Conservation (phyloP, 1,139 yeast genomes). For the Sugiyamaella pinicola region DNA sequence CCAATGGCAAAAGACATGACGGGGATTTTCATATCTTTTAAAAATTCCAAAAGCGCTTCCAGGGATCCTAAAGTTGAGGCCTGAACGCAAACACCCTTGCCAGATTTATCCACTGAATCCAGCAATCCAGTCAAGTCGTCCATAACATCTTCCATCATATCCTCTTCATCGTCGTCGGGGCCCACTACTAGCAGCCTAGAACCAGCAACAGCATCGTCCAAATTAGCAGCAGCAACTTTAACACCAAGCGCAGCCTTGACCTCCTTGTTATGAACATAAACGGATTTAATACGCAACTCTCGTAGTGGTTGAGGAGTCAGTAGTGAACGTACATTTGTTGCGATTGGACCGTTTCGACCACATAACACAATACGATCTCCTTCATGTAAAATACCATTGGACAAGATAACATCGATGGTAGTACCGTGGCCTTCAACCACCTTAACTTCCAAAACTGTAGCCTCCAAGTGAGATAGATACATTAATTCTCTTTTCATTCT, state of each 20-base stretch:
- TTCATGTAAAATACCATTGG: constrained; percentile 91
- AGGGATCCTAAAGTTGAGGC: constrained; percentile 97
- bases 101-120: constrained; percentile 92
- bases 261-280: constrained; percentile 92
- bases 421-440: constrained; percentile 99
- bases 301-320: constrained; percentile 97
- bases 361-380: constrained; percentile 95
- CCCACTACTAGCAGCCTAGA: constrained; percentile 94
- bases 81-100: constrained; percentile 97
- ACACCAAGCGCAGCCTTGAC: constrained; percentile 99
- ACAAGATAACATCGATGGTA: constrained; percentile 94
- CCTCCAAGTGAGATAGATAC: constrained; percentile 92
- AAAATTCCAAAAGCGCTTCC: constrained; percentile 95
- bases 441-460: constrained; percentile 96
- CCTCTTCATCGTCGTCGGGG: constrained; percentile 97
- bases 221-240: constrained; percentile 94
- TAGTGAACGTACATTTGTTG: constrained; percentile 93
- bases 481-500: constrained; percentile 98
- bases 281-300: constrained; percentile 93
- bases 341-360: constrained; percentile 98
- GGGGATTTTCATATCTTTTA: constrained; percentile 98
- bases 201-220: constrained; percentile 99
- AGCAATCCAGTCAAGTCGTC: constrained; percentile 93
- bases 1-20: constrained; percentile 98
- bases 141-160: constrained; percentile 97